Conservation (phyloP, 352 stramenopile genomes). For the Globisporangium rhizosaccharum region DNA sequence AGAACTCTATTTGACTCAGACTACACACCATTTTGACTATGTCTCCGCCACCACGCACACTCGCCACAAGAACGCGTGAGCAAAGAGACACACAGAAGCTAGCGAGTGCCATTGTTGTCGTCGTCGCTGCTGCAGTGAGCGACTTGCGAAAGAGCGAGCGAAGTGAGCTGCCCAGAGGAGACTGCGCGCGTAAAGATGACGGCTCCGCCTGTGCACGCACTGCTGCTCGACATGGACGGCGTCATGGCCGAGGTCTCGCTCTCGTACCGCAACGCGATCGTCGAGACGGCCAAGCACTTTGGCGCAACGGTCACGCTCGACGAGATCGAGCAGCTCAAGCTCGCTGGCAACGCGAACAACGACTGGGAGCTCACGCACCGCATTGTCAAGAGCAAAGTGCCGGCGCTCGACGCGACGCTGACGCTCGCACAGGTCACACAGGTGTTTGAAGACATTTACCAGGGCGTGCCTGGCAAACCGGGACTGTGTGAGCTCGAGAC, state of each 20-base stretch:
- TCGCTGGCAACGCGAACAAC: conserved; percentile 95
- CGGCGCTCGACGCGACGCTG: conserved; percentile 13
- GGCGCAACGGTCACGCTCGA: conserved; percentile 81
- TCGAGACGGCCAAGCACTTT: conserved; percentile 84
- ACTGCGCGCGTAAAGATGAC: conserved; percentile 4
- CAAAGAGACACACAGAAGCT: not conserved
- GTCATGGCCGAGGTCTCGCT: conserved; percentile 94
- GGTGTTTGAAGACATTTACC: conserved; percentile 95
- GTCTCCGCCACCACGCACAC: no score
- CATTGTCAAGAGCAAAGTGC: conserved; percentile 55
- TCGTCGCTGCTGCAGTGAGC: not conserved
- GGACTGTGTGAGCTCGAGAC: conserved; percentile 90
- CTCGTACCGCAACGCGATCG: conserved; percentile 93
- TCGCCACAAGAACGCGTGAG: no score
- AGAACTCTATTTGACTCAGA: not conserved
- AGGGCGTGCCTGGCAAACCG: conserved; percentile 60
- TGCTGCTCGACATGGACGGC: conserved; percentile 97
- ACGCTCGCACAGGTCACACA: conserved; percentile 91
- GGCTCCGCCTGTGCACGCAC: conserved; percentile 36
- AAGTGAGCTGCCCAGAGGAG: not conserved
- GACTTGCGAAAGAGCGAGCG: not conserved
- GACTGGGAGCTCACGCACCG: conserved; percentile 95
- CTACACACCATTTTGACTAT: not conserved
- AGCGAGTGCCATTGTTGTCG: no score
- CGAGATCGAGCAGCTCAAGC: conserved; percentile 89